Conservation (phyloP, 352 stramenopile genomes). For the Thraustochytrium sp. region DNA sequence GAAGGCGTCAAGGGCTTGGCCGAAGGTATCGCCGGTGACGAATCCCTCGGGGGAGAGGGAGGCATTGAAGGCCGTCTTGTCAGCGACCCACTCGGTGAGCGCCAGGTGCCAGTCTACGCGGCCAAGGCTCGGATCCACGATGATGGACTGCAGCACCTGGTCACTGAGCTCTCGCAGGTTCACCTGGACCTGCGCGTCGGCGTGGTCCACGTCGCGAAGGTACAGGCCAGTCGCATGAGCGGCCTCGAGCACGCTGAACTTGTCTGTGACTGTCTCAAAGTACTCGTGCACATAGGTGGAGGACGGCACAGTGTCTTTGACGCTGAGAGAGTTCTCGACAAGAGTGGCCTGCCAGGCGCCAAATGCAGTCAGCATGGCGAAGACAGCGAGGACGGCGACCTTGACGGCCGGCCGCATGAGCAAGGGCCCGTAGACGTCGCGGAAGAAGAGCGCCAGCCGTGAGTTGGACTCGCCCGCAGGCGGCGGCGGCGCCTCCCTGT, state of each 20-base stretch:
- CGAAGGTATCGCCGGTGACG: background rate
- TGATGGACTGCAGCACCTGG: background rate
- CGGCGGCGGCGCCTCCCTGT: background rate
- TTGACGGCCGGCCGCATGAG: background rate
- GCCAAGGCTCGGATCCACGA: background rate
- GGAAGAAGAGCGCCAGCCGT: background rate
- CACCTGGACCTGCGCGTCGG: background rate
- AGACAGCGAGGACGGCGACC: background rate
- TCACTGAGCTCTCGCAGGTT: background rate
- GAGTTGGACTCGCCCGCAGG: background rate
- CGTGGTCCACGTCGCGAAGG: background rate
- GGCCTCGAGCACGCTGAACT: background rate
- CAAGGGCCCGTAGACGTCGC: background rate
- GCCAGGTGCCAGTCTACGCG: slow-evolving; percentile 15
- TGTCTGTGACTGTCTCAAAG: background rate
- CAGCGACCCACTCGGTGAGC: background rate
- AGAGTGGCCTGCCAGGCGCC: background rate
- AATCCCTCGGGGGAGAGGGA: background rate
- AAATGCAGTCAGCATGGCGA: background rate
- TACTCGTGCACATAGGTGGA: slow-evolving; percentile 12
- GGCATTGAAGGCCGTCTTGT: background rate
- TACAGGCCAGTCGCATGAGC: background rate
- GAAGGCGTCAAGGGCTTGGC: background rate
- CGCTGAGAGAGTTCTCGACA: background rate
- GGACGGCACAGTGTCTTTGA: background rate